Base-by-base conservation (phyloP, 352 stramenopile species). In the Phytophthora ohioensis region DNA sequence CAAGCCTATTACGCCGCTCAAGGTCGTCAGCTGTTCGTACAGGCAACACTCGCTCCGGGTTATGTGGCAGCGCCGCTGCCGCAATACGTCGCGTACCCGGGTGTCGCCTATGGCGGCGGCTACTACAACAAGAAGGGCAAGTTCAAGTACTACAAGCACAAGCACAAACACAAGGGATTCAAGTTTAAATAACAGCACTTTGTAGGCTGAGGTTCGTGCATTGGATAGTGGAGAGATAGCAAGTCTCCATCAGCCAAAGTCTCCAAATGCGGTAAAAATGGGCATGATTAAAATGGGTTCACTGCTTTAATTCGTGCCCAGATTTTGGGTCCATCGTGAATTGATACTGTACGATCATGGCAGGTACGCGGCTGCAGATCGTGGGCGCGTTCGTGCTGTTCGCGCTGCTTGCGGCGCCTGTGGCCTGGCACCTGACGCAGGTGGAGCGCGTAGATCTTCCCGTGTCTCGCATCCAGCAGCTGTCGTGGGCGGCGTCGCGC, bases 311-410 rank as follows among this genome's bases (percentile, higher is more conserved):
- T 48, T 32, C 30, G 5, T 51, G 41, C 49, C 39, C 35, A 31
- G 12, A 34, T 27, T 71, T 64, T 52, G 34, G 34, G 53, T 63
- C 45, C 32, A 8, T 53, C 54, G 21, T 27, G 21, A 48, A 52
- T 61, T 61, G 39, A 45, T 62, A 62, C 39, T 43, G 42, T 27
- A 11, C 15, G n/a, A 39, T 53, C 6, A 94, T 94, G 87, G 85
- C 81, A 31, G 87, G 85, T 56, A 93, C 87, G 35, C 79, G 87
- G 49, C 73, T 94, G 61, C 82, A 91, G 56, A 88, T 94, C 65
- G 87, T 94, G 27, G 81, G 76, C 55, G 80, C 79, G 55, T 93
- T 94, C 72, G 82, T 89, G 73, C 61, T 91, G 52, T 93, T 93
- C 71, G 75, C 78, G 68, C 77, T 91, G 53, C 73, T 87, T 38